Base-by-base conservation (phyloP, 2,329 filamentous ascomycete species). In the Diplodia corticola region DNA sequence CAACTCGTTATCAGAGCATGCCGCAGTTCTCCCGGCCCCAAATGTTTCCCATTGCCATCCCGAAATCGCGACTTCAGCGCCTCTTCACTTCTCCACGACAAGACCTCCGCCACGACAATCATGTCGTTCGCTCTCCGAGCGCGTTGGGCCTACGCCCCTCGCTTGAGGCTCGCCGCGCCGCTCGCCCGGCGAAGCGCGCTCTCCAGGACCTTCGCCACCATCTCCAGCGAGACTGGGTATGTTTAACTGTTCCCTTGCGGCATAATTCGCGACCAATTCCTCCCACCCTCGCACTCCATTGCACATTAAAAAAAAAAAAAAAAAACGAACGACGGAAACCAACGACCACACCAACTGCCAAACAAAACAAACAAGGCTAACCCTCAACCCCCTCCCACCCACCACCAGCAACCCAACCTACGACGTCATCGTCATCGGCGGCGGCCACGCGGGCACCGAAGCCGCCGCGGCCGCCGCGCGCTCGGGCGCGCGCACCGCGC, bases 361-460 rank as follows among this genome's bases (percentile, higher is more conserved):
- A n/a, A n/a, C n/a, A 7, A 33, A 33, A 33, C 10, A 33, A 9
- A 44, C 17, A 3, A n/a, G n/a, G 40, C 40, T 44, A 20, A 44
- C 40, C 12, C n/a, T 44, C 17, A 28, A 1, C n/a, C 5, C n/a
- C 9, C 6, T 2, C 12, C 33, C 20, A 2, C 13, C 9, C 6
- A 17, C 17, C 5, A 24, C 37, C 44, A 60, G 49, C 35, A 26
- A 30, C 48, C 64, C 48, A 0, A n/a, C 87, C 1, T 96, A 91
- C 75, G 94, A 99, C 85, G 95, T 99, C 59, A 85, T 99, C 40
- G 93, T 99, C 2, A 93, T 99, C 69, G 95, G 95, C 64, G 95
- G 95, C 68, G 95, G 95, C 30, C 95, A 99, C 82, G 95, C 95
- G 66, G 95, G 95, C 57, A 91, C 93, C 63, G 95, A 99, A 83